Evolutionary conservation across 1,139 yeast genomes (phyloP).

Genomic region (Torulaspora globosa): DNA sequence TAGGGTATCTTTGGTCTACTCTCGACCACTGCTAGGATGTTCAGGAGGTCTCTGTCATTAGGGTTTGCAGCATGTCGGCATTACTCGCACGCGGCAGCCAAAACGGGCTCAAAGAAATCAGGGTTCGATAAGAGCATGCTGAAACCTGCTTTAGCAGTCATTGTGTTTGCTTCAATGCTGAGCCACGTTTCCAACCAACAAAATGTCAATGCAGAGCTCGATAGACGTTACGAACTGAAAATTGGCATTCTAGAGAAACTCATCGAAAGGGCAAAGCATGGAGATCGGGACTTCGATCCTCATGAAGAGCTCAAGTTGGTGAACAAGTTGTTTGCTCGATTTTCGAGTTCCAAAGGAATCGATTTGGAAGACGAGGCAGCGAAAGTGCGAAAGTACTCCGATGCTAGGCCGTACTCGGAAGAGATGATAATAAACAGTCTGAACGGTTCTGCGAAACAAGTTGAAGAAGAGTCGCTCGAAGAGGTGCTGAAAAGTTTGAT

Average conservation of each 20-base stretch:
- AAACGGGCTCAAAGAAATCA: conserved; percentile 12
- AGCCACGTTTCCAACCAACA: conserved; percentile 41
- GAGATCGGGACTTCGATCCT: conserved; percentile 31
- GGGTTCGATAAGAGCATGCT: conserved; percentile 36
- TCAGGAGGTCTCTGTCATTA: neutral
- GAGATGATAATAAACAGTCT: conserved; percentile 17
- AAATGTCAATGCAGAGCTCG: conserved; percentile 40
- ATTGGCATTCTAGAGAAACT: conserved; percentile 36
- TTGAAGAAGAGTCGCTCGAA: conserved; percentile 29
- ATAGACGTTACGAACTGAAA: conserved; percentile 37
- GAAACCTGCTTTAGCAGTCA: conserved; percentile 34
- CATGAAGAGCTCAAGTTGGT: conserved; percentile 37
- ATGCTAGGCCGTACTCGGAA: conserved; percentile 10
- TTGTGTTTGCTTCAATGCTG: conserved; percentile 38
- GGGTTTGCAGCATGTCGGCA: neutral
- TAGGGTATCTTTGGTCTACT: neutral
- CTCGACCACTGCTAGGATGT: neutral
- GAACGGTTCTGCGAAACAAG: conserved; percentile 12
- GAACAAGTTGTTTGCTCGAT: conserved; percentile 34
- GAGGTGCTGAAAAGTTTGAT: conserved; percentile 29
- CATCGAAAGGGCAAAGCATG: conserved; percentile 26
- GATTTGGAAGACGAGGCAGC: conserved; percentile 20
- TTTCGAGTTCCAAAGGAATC: conserved; percentile 15
- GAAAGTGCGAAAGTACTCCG: conserved; percentile 8
- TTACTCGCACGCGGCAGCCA: conserved; percentile 8